Conservation (phyloP, 2,329 filamentous ascomycete genomes). For the Talaromyces sp. region DNA sequence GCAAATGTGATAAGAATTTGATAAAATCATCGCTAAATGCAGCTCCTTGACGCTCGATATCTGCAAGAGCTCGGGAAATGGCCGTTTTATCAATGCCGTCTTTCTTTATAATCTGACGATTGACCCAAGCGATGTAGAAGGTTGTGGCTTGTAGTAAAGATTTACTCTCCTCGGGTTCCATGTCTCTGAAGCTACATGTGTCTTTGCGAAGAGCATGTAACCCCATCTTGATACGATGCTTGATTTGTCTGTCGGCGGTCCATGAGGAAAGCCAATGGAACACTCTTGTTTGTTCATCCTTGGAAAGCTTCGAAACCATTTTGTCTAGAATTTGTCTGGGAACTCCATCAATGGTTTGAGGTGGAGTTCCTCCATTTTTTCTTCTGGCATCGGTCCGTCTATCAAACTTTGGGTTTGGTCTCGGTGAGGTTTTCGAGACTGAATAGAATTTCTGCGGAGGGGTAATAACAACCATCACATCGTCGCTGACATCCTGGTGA, state of each 20-base stretch:
- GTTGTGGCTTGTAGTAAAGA: constrained; percentile 5
- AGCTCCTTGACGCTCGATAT: not conserved
- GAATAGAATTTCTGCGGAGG: not conserved
- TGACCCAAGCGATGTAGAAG: constrained; percentile 16
- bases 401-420: not conserved
- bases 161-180: not conserved
- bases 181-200: not conserved
- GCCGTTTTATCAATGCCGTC: constrained; percentile 1
- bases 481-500: not conserved
- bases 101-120: constrained; percentile 3
- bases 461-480: constrained; percentile 4
- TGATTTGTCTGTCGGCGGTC: not conserved
- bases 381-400: not conserved
- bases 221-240: not conserved
- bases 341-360: not conserved
- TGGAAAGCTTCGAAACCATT: constrained; percentile 7
- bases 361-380: not conserved
- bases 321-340: constrained; percentile 8
- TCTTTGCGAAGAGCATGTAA: constrained; percentile 3
- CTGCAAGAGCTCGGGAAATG: not conserved
- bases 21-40: not conserved
- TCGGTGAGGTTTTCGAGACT: not conserved
- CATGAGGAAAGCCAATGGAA: not conserved
- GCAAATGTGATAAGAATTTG: constrained; percentile 1
- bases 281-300: not conserved